Evolutionary conservation across 176 grass and related monocot genomes (phyloP), one percentile per base, ranked within the genome.

Genomic region (Bonia amplexicaulis): DNA sequence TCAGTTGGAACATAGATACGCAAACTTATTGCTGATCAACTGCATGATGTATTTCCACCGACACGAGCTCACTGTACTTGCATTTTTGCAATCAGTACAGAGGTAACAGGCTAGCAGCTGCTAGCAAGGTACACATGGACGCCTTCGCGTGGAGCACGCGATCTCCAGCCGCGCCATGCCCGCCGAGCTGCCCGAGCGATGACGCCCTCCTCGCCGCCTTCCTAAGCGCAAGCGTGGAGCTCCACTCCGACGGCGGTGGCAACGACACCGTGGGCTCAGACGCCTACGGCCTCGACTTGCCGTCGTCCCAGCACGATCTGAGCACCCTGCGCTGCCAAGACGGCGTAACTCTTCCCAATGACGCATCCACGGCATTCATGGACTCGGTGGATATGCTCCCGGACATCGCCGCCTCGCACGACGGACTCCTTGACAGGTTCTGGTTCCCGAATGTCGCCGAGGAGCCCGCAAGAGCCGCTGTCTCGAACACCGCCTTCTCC

Each of bases 401-500:
- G 29, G 26, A 25, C 62, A 59, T 84, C 68, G 7, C 22, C 85
- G 42, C 61, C 13, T 12, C 16, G 37, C 42, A 75, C 25, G 69
- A 22, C 25, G 33, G 19, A 6, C 35, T 88, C 3, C 63, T 81
- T 12, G 88, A 81, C 60, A 25, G 60, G 69, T 71, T 88, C 63
- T 35, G 53, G 69, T 84, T 58, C 29, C 40, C 78, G 26, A 19
- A 47, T 49, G 55, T 66, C 55, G 40, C n/a, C 5, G 75, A 84
- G 25, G 75, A 79, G 53, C n/a, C 41, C 40, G 40, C n/a, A 2
- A 76, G 69, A 7, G 23, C 75, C 11, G 41, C 76, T 14, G 69
- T 27, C 35, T 87, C 85, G 14, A 84, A 83, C 75, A n/a, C 76
- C 19, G 80, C 52, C 44, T 90, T 90, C 85, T 91, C 85, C 20